Evolutionary conservation across 805 yeast species (phyloP), one percentile per base, ranked within the genome.

Genomic region (Danielia reshetovae): DNA sequence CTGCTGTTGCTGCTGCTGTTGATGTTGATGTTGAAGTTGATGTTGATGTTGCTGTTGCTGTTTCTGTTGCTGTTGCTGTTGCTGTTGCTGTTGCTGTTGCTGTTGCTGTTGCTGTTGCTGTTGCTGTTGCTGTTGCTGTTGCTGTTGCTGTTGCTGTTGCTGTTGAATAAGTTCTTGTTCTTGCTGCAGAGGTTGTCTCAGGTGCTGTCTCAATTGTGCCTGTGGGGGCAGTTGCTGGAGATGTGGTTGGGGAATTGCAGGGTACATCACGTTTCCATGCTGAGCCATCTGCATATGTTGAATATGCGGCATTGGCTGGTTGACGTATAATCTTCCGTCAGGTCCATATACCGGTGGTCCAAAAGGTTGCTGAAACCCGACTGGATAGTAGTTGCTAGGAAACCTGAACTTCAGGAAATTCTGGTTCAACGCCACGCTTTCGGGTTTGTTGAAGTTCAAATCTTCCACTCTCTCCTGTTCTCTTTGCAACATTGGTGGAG

Each of bases 391-490:
- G 19, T 18, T 31, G 22, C 26, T 24, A 12, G 30, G 29, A 11
- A 47, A 17, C n/a, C 52, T 33, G 31, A 45, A 47, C 28, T 45
- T 45, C 30, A 43, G 50, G 30, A 45, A 45, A 23, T 39, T 46
- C n/a, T 43, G 41, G 18, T 35, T 39, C 12, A 42, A 17, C 9
- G 40, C 24, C 5, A 44, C 41, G 4, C 40, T 35, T 21, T 30
- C 43, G 7, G 43, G 43, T 27, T 41, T 35, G 25, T 43, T 41
- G 38, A 38, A 41, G 21, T 35, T 40, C 2, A 40, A 13, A 29
- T 27, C 22, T 19, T 19, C 22, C 9, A 9, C 22, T 19, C 22
- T 19, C 9, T 19, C 22, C 9, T 19, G 22, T 7, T 9, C 22
- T 7, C 9, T 19, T n/a, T n/a, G 9, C 26, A 24, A 10, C 18